Conservation (phyloP, 305 asterid species). For the Fraxinus albicans region DNA sequence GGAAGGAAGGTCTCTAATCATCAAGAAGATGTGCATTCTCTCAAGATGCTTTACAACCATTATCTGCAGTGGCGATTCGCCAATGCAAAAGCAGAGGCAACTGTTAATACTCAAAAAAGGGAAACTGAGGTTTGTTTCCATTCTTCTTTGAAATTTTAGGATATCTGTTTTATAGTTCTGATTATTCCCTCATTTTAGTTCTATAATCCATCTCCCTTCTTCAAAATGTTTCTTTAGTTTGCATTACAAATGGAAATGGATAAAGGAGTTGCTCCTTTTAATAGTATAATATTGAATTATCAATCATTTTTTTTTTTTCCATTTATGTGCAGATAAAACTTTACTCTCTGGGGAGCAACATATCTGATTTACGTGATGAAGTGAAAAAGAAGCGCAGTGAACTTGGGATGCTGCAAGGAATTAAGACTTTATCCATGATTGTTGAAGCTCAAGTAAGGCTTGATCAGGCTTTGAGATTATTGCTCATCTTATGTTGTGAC, state of each 20-base stretch:
- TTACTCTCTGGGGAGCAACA: slow-evolving; percentile 47
- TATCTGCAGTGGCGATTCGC: slow-evolving; percentile 73
- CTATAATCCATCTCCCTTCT: background rate
- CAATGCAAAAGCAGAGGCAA: slow-evolving; percentile 72
- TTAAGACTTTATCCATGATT: slow-evolving; percentile 39
- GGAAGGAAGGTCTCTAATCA: slow-evolving; percentile 48
- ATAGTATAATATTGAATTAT: background rate
- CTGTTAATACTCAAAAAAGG: slow-evolving; percentile 45
- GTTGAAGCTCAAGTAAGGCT: slow-evolving; percentile 67
- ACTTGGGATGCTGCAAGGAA: slow-evolving; percentile 43
- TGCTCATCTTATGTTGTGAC: background rate
- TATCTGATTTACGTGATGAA: slow-evolving; percentile 47
- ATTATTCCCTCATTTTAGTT: background rate
- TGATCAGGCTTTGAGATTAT: slow-evolving; percentile 12
- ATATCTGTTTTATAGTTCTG: background rate
- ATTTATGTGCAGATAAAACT: slow-evolving; percentile 44
- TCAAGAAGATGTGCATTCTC: slow-evolving; percentile 68
- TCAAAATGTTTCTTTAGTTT: background rate
- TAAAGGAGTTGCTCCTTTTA: background rate
- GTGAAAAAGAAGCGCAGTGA: slow-evolving; percentile 52
- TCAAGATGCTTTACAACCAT: slow-evolving; percentile 68
- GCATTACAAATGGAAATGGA: background rate
- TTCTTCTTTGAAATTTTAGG: background rate
- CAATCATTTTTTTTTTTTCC: background rate
- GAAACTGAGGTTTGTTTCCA: slow-evolving; percentile 64